Evolutionary conservation across 2,329 filamentous ascomycete species (phyloP).

Genomic region (Bipolaris zeicola): DNA sequence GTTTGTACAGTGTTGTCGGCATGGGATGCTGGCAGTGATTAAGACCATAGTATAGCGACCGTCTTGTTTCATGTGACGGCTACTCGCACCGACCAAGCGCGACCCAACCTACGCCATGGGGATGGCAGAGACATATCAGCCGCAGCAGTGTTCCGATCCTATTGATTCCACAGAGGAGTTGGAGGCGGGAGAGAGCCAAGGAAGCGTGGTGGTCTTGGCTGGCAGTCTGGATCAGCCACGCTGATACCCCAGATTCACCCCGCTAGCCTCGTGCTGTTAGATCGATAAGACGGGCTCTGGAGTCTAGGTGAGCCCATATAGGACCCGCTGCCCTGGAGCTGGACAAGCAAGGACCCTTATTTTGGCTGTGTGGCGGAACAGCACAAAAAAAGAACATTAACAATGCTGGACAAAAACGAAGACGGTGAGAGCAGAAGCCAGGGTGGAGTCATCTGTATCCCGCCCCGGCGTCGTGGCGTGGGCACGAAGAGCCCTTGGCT

Average conservation of each 20-base stretch:
- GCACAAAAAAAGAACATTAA: not conserved
- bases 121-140: not conserved
- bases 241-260: conserved; percentile 30
- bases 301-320: conserved; percentile 3
- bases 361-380: not conserved
- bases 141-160: not conserved
- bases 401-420: not conserved
- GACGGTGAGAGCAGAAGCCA: not conserved
- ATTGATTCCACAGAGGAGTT: conserved; percentile 14
- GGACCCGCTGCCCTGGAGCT: not conserved
- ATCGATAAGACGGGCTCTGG: conserved; percentile 7
- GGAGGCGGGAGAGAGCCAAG: conserved; percentile 35
- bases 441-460: not conserved
- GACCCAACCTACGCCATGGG: not conserved
- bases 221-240: conserved; percentile 43
- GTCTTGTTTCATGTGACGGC: conserved; percentile 8
- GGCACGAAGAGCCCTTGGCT: conserved; percentile 25
- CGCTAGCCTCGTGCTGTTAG: conserved; percentile 6
- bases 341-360: not conserved
- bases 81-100: conserved; percentile 1
- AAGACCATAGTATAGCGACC: conserved; percentile 3
- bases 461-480: conserved; percentile 12
- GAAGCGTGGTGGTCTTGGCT: conserved; percentile 33
- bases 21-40: conserved; percentile 10
- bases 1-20: conserved; percentile 3